phyloP scores from a whole-genome alignment of 129 eudicot species.

The Arctium minus region DNA sequence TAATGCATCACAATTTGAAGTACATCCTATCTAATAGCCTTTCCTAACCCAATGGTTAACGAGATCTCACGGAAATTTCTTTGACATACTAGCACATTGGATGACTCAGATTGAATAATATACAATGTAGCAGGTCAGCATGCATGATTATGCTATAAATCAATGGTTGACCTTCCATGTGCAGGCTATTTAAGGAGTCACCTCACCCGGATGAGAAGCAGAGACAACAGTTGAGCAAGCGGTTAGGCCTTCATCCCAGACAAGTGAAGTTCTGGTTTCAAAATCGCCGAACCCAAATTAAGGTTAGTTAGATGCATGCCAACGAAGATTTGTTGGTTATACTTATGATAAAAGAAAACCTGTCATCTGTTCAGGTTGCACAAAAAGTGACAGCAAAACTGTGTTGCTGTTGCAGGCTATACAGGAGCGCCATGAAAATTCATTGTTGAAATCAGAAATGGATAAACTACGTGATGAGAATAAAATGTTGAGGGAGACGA shows the following conservation, averaged over 20 bases:
- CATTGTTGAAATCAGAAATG: slow-evolving; percentile 74
- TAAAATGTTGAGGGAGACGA: slow-evolving; percentile 61
- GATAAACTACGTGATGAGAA: slow-evolving; percentile 84
- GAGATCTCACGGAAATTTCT: neutral
- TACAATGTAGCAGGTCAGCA: slow-evolving; percentile 7
- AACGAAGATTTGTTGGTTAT: slow-evolving; percentile 1
- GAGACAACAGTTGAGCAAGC: slow-evolving; percentile 84
- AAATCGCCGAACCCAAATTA: slow-evolving; percentile 97
- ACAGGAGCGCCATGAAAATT: slow-evolving; percentile 98
- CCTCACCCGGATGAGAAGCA: slow-evolving; percentile 99
- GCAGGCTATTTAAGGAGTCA: slow-evolving; percentile 93
- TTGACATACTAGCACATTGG: neutral
- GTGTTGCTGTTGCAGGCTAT: slow-evolving; percentile 63
- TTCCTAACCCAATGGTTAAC: neutral
- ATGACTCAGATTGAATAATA: neutral
- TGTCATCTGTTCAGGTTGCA: neutral
- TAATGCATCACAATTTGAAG: neutral
- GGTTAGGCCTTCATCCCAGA: slow-evolving; percentile 91
- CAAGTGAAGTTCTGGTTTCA: slow-evolving; percentile 99
- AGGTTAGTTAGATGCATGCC: slow-evolving; percentile 45
- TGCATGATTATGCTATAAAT: slow-evolving; percentile 15
- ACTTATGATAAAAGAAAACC: neutral
- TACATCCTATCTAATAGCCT: neutral
- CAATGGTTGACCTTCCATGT: slow-evolving; percentile 14
- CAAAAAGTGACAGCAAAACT: neutral